These are phyloP conservation scores for Saccharomycopsis schoenii DNA, from an alignment of 805 yeast species.

Conservation along the genomic window DNA sequence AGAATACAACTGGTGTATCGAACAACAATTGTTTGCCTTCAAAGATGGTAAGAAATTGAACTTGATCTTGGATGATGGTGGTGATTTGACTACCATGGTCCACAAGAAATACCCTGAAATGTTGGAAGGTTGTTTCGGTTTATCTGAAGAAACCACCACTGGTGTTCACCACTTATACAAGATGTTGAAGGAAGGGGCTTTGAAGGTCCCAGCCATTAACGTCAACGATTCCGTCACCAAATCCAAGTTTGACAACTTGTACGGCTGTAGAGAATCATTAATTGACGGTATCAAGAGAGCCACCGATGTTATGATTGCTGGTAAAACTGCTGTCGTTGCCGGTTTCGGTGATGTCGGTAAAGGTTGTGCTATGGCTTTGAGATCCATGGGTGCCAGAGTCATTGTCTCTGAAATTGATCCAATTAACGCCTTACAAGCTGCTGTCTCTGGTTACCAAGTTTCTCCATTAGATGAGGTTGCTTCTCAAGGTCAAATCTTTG, in stretches of 20 bases:
- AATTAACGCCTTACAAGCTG: constrained; percentile 98
- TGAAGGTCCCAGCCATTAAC: constrained; percentile 98
- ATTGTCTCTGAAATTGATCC: constrained; percentile 97
- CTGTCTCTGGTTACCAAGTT: constrained; percentile 97
- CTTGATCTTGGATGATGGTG: constrained; percentile 98
- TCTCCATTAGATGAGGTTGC: constrained; percentile 92
- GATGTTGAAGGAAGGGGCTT: constrained; percentile 77
- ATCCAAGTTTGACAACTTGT: constrained; percentile 98
- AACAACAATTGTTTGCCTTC: constrained; percentile 97
- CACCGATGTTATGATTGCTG: constrained; percentile 99
- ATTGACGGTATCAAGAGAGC: constrained; percentile 99
- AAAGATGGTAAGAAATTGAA: constrained; percentile 91
- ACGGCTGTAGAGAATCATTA: constrained; percentile 98
- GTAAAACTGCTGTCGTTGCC: constrained; percentile 97
- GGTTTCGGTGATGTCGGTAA: constrained; percentile 99
- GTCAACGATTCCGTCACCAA: constrained; percentile 98
- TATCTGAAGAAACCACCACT: constrained; percentile 98
- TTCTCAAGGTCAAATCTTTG: constrained; percentile 89
- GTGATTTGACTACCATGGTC: constrained; percentile 92
- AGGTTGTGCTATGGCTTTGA: constrained; percentile 98
- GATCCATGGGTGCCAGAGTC: constrained; percentile 99
- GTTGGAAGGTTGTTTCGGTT: constrained; percentile 90
- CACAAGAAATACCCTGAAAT: constrained; percentile 98
- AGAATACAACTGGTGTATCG: constrained; percentile 98
- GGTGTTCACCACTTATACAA: constrained; percentile 99